Evolutionary conservation across 805 yeast species (phyloP).

Genomic region (Saturnispora sekii): DNA sequence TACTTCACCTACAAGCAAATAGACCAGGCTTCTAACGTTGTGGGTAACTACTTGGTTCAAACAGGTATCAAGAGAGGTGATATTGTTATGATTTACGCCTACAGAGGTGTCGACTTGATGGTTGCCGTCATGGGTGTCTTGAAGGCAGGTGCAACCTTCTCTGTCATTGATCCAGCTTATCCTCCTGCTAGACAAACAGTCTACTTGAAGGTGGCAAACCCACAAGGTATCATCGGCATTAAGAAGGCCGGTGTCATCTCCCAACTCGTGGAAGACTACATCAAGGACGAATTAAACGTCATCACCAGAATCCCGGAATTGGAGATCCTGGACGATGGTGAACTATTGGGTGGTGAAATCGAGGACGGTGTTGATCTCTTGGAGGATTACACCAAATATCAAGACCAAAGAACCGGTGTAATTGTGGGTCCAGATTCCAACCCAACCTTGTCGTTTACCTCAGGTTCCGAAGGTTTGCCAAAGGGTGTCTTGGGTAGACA

Average conservation of each 20-base stretch:
- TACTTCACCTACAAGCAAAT: slow-evolving; percentile 79
- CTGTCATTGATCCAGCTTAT: slow-evolving; percentile 97
- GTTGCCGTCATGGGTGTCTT: slow-evolving; percentile 96
- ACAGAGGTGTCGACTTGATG: slow-evolving; percentile 94
- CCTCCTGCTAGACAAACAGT: slow-evolving; percentile 97
- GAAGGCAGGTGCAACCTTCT: slow-evolving; percentile 97
- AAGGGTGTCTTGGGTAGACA: slow-evolving; percentile 99
- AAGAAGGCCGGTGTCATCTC: slow-evolving; percentile 83
- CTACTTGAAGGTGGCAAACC: slow-evolving; percentile 87
- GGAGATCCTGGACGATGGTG: slow-evolving; percentile 68
- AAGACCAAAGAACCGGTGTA: slow-evolving; percentile 67
- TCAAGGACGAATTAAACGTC: slow-evolving; percentile 61
- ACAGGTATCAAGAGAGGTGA: slow-evolving; percentile 86
- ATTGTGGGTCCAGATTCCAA: slow-evolving; percentile 95
- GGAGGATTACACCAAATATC: slow-evolving; percentile 33
- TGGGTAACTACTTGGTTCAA: slow-evolving; percentile 76
- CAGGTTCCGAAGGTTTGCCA: slow-evolving; percentile 97
- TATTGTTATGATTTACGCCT: slow-evolving; percentile 95
- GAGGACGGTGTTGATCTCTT: slow-evolving; percentile 39
- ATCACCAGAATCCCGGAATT: slow-evolving; percentile 67
- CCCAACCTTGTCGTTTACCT: slow-evolving; percentile 93
- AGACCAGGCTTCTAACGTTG: slow-evolving; percentile 84
- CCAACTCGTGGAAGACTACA: slow-evolving; percentile 68
- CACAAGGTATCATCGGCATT: slow-evolving; percentile 81
- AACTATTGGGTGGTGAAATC: slow-evolving; percentile 50